Conservation (phyloP, 257 asterid genomes). For the Jacaranda copaia region DNA sequence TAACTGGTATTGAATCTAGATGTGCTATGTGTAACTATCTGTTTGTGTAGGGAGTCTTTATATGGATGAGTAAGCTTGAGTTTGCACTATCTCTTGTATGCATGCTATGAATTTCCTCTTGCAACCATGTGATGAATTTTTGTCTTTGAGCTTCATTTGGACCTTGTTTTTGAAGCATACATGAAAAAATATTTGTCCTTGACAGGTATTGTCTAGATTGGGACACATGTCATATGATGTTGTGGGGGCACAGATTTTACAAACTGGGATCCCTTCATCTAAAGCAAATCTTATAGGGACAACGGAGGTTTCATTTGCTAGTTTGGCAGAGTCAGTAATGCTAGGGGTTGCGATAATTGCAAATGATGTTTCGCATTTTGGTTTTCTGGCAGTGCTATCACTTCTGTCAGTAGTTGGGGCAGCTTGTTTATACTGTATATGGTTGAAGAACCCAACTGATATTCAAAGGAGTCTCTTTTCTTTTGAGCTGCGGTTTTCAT, state of each 20-base stretch:
- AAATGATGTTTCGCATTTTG: slow-evolving; percentile 81
- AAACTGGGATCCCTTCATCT: slow-evolving; percentile 93
- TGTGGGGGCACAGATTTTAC: slow-evolving; percentile 89
- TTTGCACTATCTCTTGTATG: not conserved
- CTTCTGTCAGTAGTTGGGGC: slow-evolving; percentile 86
- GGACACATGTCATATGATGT: slow-evolving; percentile 95
- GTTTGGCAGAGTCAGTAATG: slow-evolving; percentile 91
- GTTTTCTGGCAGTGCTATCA: slow-evolving; percentile 77
- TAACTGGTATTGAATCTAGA: not conserved
- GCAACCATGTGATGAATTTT: not conserved
- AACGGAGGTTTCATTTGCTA: slow-evolving; percentile 91
- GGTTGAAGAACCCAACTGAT: slow-evolving; percentile 86
- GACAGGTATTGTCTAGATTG: slow-evolving; percentile 90
- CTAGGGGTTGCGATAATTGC: slow-evolving; percentile 87
- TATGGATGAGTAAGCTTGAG: slow-evolving; percentile 16
- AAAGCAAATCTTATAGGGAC: slow-evolving; percentile 96
- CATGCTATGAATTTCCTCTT: not conserved
- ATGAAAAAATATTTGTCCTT: slow-evolving; percentile 27
- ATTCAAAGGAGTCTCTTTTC: slow-evolving; percentile 76
- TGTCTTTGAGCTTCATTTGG: slow-evolving; percentile 2
- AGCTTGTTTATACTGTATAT: slow-evolving; percentile 77
- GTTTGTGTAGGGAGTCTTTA: not conserved
- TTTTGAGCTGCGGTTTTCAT: slow-evolving; percentile 55
- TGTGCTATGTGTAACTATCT: slow-evolving; percentile 5
- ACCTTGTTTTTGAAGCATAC: slow-evolving; percentile 26